Evolutionary conservation across 768 basidiomycete species (phyloP).

Genomic region (Lanmaoa rubissima): DNA sequence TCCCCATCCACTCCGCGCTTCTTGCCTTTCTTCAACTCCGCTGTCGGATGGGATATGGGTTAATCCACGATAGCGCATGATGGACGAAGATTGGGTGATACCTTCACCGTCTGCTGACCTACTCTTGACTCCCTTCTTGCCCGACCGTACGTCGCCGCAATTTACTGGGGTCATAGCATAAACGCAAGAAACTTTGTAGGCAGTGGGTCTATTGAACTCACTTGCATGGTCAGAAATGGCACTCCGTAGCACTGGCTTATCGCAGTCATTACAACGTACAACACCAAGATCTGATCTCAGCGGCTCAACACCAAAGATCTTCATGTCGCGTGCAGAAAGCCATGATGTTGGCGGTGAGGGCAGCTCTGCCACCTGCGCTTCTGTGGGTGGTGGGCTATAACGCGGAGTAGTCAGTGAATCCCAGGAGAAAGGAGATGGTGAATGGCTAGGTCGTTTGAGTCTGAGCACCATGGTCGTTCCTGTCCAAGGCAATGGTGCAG

Average conservation of each 20-base stretch:
- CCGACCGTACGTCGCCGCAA: slow-evolving; percentile 57
- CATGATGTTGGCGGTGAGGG: slow-evolving; percentile 80
- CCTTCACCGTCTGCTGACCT: slow-evolving; percentile 51
- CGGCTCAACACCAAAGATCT: slow-evolving; percentile 78
- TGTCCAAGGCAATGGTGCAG: background rate
- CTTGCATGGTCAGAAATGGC: slow-evolving; percentile 75
- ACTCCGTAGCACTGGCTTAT: slow-evolving; percentile 76
- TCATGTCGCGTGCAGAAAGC: slow-evolving; percentile 86
- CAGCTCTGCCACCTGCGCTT: slow-evolving; percentile 40
- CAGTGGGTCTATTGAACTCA: slow-evolving; percentile 36
- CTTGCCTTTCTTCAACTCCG: slow-evolving; percentile 55
- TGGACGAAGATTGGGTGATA: slow-evolving; percentile 18
- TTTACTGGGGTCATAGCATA: slow-evolving; percentile 42
- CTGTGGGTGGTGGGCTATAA: slow-evolving; percentile 30
- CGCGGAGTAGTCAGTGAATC: slow-evolving; percentile 39
- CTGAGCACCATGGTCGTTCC: slow-evolving; percentile 40
- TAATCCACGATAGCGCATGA: slow-evolving; percentile 1
- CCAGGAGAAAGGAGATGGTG: slow-evolving; percentile 64
- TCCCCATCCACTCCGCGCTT: slow-evolving; percentile 83
- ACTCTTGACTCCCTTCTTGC: slow-evolving; percentile 55
- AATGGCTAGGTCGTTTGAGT: slow-evolving; percentile 42
- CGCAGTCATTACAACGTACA: slow-evolving; percentile 78
- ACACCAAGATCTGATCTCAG: slow-evolving; percentile 64
- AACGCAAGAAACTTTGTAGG: background rate
- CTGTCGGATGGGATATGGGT: slow-evolving; percentile 9